phyloP scores from a whole-genome alignment of 129 eudicot species.

The Centaurea solstitialis region DNA sequence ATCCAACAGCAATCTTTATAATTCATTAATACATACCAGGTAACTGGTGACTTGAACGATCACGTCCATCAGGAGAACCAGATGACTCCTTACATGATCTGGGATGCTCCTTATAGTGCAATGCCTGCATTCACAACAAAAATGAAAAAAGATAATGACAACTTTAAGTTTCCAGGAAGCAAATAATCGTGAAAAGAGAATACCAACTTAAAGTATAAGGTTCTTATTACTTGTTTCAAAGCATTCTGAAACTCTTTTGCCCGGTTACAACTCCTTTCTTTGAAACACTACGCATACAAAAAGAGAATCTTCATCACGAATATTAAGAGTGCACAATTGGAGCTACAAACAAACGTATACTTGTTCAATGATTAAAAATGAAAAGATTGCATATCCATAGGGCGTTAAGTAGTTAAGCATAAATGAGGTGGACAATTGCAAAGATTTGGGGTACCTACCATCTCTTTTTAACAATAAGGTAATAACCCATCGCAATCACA shows the following conservation, averaged over 20 bases:
- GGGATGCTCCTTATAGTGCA: slow-evolving; percentile 24
- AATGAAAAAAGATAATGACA: slow-evolving; percentile 6
- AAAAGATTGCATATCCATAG: not conserved
- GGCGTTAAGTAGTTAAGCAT: not conserved
- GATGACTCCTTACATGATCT: slow-evolving; percentile 21
- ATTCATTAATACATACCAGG: slow-evolving; percentile 25
- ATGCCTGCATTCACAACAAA: slow-evolving; percentile 31
- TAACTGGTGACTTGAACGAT: slow-evolving; percentile 27
- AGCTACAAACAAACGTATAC: not conserved
- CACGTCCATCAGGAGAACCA: slow-evolving; percentile 23
- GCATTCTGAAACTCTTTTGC: slow-evolving; percentile 42
- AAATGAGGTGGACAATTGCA: not conserved
- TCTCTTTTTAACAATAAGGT: too few relatives aligned
- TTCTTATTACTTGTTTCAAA: slow-evolving; percentile 35
- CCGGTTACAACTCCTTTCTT: slow-evolving; percentile 39
- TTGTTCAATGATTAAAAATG: not conserved
- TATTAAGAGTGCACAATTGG: not conserved
- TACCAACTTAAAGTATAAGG: not conserved
- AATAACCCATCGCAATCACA: too few relatives aligned
- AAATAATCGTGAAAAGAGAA: not conserved
- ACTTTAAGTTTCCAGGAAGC: not conserved
- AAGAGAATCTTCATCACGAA: not conserved
- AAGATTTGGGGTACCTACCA: not conserved
- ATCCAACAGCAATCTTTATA: not conserved
- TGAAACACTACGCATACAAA: slow-evolving; percentile 29